Evolutionary conservation across 2,329 filamentous ascomycete genomes (phyloP).

Genomic region (Fonsecaea pedrosoi): DNA sequence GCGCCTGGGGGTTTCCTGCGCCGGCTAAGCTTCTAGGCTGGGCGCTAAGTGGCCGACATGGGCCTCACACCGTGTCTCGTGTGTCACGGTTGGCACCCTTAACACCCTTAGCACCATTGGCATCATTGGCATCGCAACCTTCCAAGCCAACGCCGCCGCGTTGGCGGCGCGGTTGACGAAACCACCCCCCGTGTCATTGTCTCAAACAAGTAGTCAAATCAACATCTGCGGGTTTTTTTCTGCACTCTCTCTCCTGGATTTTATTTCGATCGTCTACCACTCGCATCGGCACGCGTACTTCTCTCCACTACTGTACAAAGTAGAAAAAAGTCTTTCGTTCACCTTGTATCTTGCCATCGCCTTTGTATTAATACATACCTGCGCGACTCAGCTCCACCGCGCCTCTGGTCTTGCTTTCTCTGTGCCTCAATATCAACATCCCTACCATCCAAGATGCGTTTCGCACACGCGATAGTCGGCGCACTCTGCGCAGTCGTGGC

Average conservation of each 20-base stretch:
- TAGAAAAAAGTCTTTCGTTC: neutral
- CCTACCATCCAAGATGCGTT: constrained; percentile 52
- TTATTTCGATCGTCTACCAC: neutral
- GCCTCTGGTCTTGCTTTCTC: neutral
- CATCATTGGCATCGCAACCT: constrained; percentile 8
- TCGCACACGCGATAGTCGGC: constrained; percentile 51
- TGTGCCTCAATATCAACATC: neutral
- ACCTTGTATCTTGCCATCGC: constrained; percentile 2
- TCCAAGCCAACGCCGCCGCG: constrained; percentile 7
- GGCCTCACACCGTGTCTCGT: neutral
- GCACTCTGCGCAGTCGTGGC: constrained; percentile 55
- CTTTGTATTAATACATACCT: constrained; percentile 1
- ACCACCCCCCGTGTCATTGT: constrained; percentile 15
- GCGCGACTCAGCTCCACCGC: constrained; percentile 8
- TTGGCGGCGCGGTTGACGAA: constrained; percentile 17
- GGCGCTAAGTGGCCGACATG: constrained; percentile 19
- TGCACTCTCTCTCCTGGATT: constrained; percentile 12
- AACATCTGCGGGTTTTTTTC: constrained; percentile 8
- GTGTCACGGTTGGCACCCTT: constrained; percentile 12
- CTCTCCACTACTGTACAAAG: neutral
- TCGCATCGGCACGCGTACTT: neutral
- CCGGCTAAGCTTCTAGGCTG: neutral
- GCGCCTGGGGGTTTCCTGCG: neutral
- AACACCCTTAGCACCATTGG: neutral
- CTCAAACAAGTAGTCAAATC: constrained; percentile 10